Evolutionary conservation across 306 rosid genomes (phyloP).

Genomic region (Glycine soja): DNA sequence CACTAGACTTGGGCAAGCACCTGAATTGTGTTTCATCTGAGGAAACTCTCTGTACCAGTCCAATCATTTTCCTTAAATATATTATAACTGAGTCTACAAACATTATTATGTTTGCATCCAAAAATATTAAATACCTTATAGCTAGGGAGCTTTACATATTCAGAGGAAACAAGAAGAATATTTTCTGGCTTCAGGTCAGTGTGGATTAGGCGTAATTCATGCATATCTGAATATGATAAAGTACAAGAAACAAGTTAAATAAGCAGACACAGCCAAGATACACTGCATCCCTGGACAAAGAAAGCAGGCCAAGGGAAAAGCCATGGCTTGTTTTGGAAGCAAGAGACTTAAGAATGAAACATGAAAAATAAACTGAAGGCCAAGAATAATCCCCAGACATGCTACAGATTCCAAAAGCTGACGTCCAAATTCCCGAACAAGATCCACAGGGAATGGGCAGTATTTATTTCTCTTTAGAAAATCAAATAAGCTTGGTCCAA

Average conservation of each 20-base stretch:
- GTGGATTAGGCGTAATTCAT: slow-evolving; percentile 84
- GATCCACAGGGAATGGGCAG: slow-evolving; percentile 99
- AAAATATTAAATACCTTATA: slow-evolving; percentile 74
- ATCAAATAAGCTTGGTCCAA: slow-evolving; percentile 99
- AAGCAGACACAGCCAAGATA: slow-evolving; percentile 46
- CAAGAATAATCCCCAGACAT: slow-evolving; percentile 88
- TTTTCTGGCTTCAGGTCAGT: slow-evolving; percentile 99
- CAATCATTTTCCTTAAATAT: slow-evolving; percentile 56
- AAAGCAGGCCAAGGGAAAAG: slow-evolving; percentile 54
- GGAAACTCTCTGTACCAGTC: slow-evolving; percentile 86
- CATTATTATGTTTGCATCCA: slow-evolving; percentile 40
- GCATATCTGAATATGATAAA: slow-evolving; percentile 84
- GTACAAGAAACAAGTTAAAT: slow-evolving; percentile 50
- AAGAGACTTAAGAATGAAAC: slow-evolving; percentile 49
- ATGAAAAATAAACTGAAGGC: slow-evolving; percentile 63
- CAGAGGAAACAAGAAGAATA: slow-evolving; percentile 96
- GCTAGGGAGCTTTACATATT: slow-evolving; percentile 84
- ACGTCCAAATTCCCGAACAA: slow-evolving; percentile 99
- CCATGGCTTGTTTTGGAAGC: slow-evolving; percentile 48
- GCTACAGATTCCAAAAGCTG: slow-evolving; percentile 99
- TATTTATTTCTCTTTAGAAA: slow-evolving; percentile 99
- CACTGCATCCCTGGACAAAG: slow-evolving; percentile 56
- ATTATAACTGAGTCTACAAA: slow-evolving; percentile 47
- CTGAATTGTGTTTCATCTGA: slow-evolving; percentile 82
- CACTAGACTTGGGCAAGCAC: slow-evolving; percentile 99